Evolutionary conservation across 139 green algal species (phyloP).

Genomic region (Penium margaritaceum): DNA sequence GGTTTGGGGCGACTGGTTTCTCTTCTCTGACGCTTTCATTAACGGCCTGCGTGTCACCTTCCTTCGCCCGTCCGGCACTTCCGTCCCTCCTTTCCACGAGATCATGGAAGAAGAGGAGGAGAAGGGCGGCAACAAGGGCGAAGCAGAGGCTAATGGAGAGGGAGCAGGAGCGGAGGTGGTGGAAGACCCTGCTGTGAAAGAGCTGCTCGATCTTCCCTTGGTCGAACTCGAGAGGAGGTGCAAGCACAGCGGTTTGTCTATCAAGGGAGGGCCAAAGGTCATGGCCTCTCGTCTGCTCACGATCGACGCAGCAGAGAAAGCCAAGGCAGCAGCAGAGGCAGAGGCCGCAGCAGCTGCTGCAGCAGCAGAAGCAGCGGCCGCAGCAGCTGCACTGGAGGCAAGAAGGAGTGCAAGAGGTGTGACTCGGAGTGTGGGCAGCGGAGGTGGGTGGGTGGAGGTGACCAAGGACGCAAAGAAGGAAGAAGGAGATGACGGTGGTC

Average conservation of each 20-base stretch:
- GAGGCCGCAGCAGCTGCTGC: conserved; percentile 4
- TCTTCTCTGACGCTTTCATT: conserved; percentile 45
- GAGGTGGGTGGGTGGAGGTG: conserved; percentile 16
- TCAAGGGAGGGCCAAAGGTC: conserved; percentile 4
- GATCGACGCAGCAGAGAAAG: conserved; percentile 24
- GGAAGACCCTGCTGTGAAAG: background rate
- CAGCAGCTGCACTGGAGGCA: background rate
- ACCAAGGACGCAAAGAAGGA: conserved; percentile 4
- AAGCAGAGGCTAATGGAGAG: background rate
- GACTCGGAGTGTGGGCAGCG: conserved; percentile 10
- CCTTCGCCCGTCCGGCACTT: conserved; percentile 11
- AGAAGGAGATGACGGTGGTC: background rate
- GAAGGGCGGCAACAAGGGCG: no score
- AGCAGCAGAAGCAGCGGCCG: background rate
- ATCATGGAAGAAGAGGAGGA: conserved; percentile 25
- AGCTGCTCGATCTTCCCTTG: conserved; percentile 32
- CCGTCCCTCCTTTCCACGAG: conserved; percentile 29
- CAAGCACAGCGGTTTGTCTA: conserved; percentile 41
- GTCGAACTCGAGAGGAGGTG: conserved; percentile 42
- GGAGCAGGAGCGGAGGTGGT: background rate
- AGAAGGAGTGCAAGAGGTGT: conserved; percentile 2
- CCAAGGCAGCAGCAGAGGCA: conserved; percentile 8
- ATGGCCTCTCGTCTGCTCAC: conserved; percentile 41
- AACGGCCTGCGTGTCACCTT: conserved; percentile 39
- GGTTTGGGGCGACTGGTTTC: conserved; percentile 45